Evolutionary conservation across 2,329 filamentous ascomycete genomes (phyloP), one percentile per base, ranked within the genome.

Genomic region (Phaeoacremonium minimum): DNA sequence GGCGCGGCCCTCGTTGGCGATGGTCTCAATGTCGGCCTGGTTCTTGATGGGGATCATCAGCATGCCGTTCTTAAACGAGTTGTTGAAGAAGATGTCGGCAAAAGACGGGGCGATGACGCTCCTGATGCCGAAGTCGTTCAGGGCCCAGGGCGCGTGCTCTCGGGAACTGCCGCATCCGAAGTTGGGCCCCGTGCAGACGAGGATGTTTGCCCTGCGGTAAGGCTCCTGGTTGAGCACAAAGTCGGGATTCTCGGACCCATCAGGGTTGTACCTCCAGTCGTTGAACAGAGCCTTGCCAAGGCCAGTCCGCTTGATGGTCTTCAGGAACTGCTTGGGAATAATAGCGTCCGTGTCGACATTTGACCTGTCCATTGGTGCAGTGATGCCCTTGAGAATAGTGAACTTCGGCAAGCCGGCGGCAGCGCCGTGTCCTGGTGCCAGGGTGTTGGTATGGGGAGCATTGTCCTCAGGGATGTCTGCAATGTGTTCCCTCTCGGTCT

Each of bases 21-120:
- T 81, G 43, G 72, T 73, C 30, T 85, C 73, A 4, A 96, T 68
- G 19, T 77, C 72, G 2, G 65, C 69, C 46, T 79, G 64, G 59
- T 91, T 80, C 19, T 74, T 67, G 56, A 97, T 85, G 41, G 74
- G 66, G 43, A 97, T 80, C 32, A 91, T 90, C 45, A 97, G 72
- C 93, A 97, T 97, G 69, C 91, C 91, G 70, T 98, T 98, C 77
- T 98, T 97, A 78, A 96, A 97, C n/a, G 86, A 93, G 73, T 98
- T 98, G 79, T 95, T 96, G 79, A 91, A 94, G 80, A 96, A 96
- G 63, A 98, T 98, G 56, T 95, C 88, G 40, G 85, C 86, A 40
- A 76, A 80, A 2, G 85, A 90, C 2, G 88, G 87, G 1, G 91
- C 93, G 50, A 97, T 95, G 53, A 97, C 75, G 60, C 85, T 91